Base-by-base conservation (phyloP, 2,329 filamentous ascomycete genomes). In the Coniochaeta sp. region DNA sequence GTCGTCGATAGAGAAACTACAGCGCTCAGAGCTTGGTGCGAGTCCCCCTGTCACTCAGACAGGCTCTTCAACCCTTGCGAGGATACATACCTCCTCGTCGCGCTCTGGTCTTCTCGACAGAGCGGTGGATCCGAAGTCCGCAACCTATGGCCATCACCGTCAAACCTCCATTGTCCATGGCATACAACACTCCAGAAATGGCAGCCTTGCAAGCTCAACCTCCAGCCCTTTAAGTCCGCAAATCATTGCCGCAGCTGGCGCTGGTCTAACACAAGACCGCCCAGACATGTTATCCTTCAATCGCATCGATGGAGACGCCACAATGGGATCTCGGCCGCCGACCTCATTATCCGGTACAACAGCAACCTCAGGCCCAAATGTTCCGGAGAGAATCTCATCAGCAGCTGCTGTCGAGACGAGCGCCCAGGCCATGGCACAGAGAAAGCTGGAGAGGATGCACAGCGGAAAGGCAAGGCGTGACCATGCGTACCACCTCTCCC, bases 111-210 rank as follows among this genome's bases (percentile, higher is more conserved):
- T 73, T 72, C 34, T 71, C 62, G 82, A 85, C 67, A 79, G 82
- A 65, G 70, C 78, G n/a, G 73, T 80, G 62, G 84, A 87, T 65
- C 79, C 77, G 56, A 87, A 86, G 69, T 74, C 75, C 50, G 76
- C 76, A 36, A 69, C 78, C 26, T 87, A 98, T 79, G 91, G 90
- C 62, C 93, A 99, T 73, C 92, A 98, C 76, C 88, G 95, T 60
- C 92, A 99, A 77, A 96, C 93, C 0, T 98, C 93, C 57, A 97
- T 98, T 67, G 93, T 98, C 61, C 91, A 98, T 85, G 93, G 95
- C 69, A 88, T 68, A 59, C 93, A 96, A 73, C 95, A 99, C 84
- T 85, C 85, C 68, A 82, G 93, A 75, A 96, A 96, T 82, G 89
- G 92, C 67, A 97, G 93, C 76, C 86, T 89, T 69, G 86, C 87